Percentiles rank a stretch among this genome's conserved stretches.
phyloP scores from a whole-genome alignment of 495 filamentous ascomycete species.

The Penicillium bovifimosum region DNA sequence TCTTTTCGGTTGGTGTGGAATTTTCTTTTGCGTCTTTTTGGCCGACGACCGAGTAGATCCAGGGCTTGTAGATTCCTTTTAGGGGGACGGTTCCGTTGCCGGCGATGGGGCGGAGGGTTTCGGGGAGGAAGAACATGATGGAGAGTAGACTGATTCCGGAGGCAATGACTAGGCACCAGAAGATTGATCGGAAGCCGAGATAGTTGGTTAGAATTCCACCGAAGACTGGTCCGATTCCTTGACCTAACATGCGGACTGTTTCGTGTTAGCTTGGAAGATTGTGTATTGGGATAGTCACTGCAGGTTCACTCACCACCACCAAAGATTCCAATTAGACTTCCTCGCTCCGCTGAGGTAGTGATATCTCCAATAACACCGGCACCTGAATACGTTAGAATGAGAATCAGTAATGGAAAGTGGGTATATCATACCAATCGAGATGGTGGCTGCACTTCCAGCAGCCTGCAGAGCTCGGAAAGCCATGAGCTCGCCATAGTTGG shows the following conservation, averaged over 20 bases:
- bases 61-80: constrained; percentile 33
- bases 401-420: neutral
- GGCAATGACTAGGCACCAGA: constrained; percentile 66
- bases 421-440: constrained; percentile 33
- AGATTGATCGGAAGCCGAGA: constrained; percentile 63
- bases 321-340: constrained; percentile 36
- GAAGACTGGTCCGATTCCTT: constrained; percentile 57
- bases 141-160: constrained; percentile 43
- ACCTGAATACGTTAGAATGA: constrained; percentile 12
- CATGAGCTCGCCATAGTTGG: constrained; percentile 57
- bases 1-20: constrained; percentile 11
- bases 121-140: constrained; percentile 56
- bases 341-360: constrained; percentile 33
- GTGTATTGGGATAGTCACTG: neutral
- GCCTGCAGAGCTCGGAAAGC: constrained; percentile 60
- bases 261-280: constrained; percentile 1
- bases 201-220: constrained; percentile 62
- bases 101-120: constrained; percentile 66
- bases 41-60: constrained; percentile 32
- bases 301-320: constrained; percentile 27
- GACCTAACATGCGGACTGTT: constrained; percentile 43
- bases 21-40: constrained; percentile 21
- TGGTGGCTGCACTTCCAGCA: constrained; percentile 52
- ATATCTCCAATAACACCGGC: constrained; percentile 41
- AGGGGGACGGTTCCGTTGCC: constrained; percentile 57